A percentile compares a stretch with the other conserved stretches of the same genome.
Evolutionary conservation across 2,329 filamentous ascomycete genomes (phyloP).

Genomic region (Periconia sp.): DNA sequence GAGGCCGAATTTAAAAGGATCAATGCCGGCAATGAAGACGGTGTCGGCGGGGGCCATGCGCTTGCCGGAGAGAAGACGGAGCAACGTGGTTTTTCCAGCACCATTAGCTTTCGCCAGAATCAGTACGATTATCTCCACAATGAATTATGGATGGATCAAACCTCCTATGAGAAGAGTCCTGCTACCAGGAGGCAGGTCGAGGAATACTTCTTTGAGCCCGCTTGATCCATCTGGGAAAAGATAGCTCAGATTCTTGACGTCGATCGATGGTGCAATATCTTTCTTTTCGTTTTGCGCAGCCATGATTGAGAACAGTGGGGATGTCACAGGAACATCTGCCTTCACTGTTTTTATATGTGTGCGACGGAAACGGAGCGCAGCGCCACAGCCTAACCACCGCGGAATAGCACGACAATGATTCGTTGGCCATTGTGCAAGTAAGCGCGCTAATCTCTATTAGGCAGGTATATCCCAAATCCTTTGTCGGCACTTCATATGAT

Average conservation of each 20-base stretch:
- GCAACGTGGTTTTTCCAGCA: constrained; percentile 93
- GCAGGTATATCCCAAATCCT: constrained; percentile 15
- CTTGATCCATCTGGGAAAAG: constrained; percentile 81
- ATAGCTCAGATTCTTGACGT: constrained; percentile 78
- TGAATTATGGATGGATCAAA: constrained; percentile 35
- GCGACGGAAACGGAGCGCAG: neutral
- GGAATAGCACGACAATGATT: neutral
- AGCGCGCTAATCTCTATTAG: constrained; percentile 14
- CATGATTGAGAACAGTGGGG: constrained; percentile 15
- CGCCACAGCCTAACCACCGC: neutral
- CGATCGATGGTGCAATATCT: constrained; percentile 61
- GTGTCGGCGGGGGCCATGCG: constrained; percentile 78
- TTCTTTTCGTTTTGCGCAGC: constrained; percentile 17
- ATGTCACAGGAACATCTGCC: neutral
- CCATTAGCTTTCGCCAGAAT: constrained; percentile 68
- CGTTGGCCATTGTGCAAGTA: constrained; percentile 7
- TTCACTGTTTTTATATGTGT: neutral
- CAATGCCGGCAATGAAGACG: constrained; percentile 77
- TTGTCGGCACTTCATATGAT: constrained; percentile 13
- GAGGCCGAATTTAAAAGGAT: constrained; percentile 87
- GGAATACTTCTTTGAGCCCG: constrained; percentile 73
- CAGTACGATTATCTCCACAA: constrained; percentile 13
- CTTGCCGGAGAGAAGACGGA: constrained; percentile 92
- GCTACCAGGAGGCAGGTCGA: constrained; percentile 78
- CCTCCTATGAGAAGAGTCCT: constrained; percentile 90